Percentiles rank a stretch among this genome's conserved stretches.
These are phyloP conservation scores for Microstegium vimineum DNA, from an alignment of 176 grass and related monocot species.

Conservation along the genomic window DNA sequence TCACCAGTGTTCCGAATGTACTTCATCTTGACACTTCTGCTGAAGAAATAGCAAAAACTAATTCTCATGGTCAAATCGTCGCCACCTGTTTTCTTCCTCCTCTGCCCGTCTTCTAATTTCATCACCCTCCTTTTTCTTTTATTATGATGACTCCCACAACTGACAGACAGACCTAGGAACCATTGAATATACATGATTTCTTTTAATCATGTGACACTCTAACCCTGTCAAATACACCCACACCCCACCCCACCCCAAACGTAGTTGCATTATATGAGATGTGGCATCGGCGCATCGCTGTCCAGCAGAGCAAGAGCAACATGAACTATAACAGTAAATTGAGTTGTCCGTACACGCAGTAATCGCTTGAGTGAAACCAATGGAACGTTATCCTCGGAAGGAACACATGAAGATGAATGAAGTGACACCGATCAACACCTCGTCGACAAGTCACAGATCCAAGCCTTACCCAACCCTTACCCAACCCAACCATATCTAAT, in stretches of 20 bases:
- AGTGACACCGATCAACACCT: background rate
- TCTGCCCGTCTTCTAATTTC: background rate
- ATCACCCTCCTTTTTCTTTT: background rate
- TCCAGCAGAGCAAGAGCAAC: background rate
- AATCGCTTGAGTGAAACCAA: background rate
- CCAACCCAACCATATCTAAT: background rate
- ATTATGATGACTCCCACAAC: background rate
- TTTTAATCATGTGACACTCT: background rate
- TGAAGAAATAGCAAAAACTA: conserved; percentile 1
- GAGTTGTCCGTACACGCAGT: background rate
- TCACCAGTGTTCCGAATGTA: background rate
- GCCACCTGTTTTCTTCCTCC: background rate
- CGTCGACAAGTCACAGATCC: conserved; percentile 6
- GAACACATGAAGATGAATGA: too few relatives aligned
- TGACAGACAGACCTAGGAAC: background rate
- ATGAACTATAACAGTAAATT: background rate
- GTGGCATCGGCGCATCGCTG: background rate
- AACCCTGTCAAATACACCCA: background rate
- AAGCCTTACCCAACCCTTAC: background rate
- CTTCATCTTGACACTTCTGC: background rate
- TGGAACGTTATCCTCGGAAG: background rate
- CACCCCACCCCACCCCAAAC: background rate
- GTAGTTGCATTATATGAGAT: background rate
- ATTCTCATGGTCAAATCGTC: background rate
- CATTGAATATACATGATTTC: background rate